Evolutionary conservation across 2,329 filamentous ascomycete species (phyloP).

Genomic region (Colletotrichum sp.): DNA sequence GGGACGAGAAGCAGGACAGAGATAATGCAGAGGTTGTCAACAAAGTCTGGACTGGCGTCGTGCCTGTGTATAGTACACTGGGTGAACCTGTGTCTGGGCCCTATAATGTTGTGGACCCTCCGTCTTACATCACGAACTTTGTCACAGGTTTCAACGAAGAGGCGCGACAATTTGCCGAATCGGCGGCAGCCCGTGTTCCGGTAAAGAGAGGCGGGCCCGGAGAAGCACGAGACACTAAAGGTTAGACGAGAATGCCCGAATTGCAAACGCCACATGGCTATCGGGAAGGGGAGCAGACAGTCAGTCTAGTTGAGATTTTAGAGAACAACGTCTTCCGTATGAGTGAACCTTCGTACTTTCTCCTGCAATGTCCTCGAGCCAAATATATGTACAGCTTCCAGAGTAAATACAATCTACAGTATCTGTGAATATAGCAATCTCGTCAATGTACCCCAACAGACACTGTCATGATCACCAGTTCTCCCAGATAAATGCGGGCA

Average conservation of each 20-base stretch:
- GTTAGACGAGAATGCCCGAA: neutral
- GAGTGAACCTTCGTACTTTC: neutral
- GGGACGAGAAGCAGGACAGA: slow-evolving; percentile 54
- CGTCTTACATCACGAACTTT: slow-evolving; percentile 60
- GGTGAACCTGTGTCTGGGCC: slow-evolving; percentile 66
- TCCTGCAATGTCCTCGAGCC: neutral
- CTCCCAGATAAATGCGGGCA: slow-evolving; percentile 84
- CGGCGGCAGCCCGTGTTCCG: slow-evolving; percentile 14
- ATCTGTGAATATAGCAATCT: neutral
- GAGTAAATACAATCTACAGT: neutral
- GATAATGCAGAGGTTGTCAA: slow-evolving; percentile 44
- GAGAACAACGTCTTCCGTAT: neutral
- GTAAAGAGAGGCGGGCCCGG: neutral
- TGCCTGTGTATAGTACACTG: slow-evolving; percentile 66
- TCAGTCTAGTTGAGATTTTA: neutral
- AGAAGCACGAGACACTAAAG: neutral
- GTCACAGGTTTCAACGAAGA: slow-evolving; percentile 39
- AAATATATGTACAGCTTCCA: neutral
- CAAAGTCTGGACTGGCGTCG: slow-evolving; percentile 59
- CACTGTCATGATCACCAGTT: slow-evolving; percentile 66
- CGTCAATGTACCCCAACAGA: neutral
- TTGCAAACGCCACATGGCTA: neutral
- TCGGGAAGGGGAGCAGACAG: neutral
- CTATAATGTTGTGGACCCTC: slow-evolving; percentile 60
- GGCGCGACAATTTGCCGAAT: slow-evolving; percentile 24